Evolutionary conservation across 2,329 filamentous ascomycete genomes (phyloP), one percentile per base, ranked within the genome.

Genomic region (Diplodia scrobiculata): DNA sequence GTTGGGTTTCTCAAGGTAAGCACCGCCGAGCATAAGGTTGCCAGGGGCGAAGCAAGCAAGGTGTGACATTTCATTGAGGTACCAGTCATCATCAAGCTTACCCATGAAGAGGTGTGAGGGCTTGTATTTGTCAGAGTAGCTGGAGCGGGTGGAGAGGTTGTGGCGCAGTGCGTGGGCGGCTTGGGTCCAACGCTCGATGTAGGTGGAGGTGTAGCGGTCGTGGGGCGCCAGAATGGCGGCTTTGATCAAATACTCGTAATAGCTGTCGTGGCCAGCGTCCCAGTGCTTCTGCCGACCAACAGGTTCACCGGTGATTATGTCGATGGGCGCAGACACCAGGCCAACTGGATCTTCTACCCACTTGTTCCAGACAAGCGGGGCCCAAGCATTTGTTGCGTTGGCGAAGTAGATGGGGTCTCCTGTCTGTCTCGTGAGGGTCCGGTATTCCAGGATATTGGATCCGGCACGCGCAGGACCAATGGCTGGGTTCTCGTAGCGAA

Each of bases 251-350:
- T 79, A 78, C 68, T 81, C 76, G 65, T 79, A 78, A 69, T 79
- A 81, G 50, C 77, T 79, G 68, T 80, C 79, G 68, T 81, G 79
- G 0, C 78, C 78, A 5, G 73, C 76, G 50, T 81, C 80, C 78
- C 79, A 81, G 63, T 79, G 78, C 47, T 76, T 72, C 54, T 78
- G 72, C 1, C 73, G 74, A 13, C 74, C 77, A 7, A 77, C 72
- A 5, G 79, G 78, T 25, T 72, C 72, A 10, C 77, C 78, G 9
- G 78, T 81, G 64, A 76, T 70, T 53, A 81, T 81, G 58, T 81
- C 78, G 50, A 81, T 73, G 9, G 79, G 80, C 1, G 73, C 75
- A 53, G 80, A 76, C 17, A 80, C 70, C 68, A 82, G 75, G 3
- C 80, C 80, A 13, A 73, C 69, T 72, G 75, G 79, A 11, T 77